phyloP scores from a whole-genome alignment of 2,329 filamentous ascomycete genomes.

The Beauveria brongniartii region DNA sequence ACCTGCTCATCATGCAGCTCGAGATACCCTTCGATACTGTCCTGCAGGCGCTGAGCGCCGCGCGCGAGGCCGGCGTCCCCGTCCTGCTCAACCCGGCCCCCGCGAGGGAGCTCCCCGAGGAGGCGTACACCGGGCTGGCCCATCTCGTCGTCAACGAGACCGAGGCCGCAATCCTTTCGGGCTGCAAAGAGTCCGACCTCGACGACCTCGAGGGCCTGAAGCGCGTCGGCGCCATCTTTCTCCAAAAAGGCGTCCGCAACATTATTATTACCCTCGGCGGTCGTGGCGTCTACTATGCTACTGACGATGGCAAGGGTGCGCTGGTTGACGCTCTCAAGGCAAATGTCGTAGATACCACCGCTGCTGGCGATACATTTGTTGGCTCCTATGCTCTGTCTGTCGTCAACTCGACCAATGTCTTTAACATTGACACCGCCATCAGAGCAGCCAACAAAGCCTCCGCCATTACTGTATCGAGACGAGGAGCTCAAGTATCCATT shows the following conservation, averaged over 20 bases:
- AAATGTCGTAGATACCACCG: slow-evolving; percentile 82
- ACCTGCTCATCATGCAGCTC: slow-evolving; percentile 68
- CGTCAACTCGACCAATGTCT: slow-evolving; percentile 38
- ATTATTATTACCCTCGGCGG: slow-evolving; percentile 80
- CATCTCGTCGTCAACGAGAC: slow-evolving; percentile 89
- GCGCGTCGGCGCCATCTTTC: slow-evolving; percentile 50
- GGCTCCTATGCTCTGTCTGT: slow-evolving; percentile 75
- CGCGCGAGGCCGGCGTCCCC: slow-evolving; percentile 39
- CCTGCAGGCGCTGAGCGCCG: slow-evolving; percentile 48
- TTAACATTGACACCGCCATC: slow-evolving; percentile 49
- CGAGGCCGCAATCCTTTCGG: slow-evolving; percentile 68
- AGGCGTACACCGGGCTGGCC: slow-evolving; percentile 58
- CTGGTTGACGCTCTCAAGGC: slow-evolving; percentile 60
- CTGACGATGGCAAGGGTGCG: slow-evolving; percentile 31
- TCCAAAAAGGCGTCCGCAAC: slow-evolving; percentile 61
- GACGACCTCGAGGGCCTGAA: slow-evolving; percentile 36
- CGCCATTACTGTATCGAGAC: slow-evolving; percentile 33
- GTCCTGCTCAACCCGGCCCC: slow-evolving; percentile 84
- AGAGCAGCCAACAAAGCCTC: slow-evolving; percentile 44
- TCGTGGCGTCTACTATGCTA: slow-evolving; percentile 64
- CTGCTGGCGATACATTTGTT: slow-evolving; percentile 89
- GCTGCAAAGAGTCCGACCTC: slow-evolving; percentile 40
- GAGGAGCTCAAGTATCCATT: slow-evolving; percentile 36
- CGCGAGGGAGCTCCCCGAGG: slow-evolving; percentile 58
- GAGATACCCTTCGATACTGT: slow-evolving; percentile 64